A percentile compares a stretch with the other conserved stretches of the same genome.
Evolutionary conservation across 352 stramenopile species (phyloP).

Genomic region (Phytophthora kernoviae): DNA sequence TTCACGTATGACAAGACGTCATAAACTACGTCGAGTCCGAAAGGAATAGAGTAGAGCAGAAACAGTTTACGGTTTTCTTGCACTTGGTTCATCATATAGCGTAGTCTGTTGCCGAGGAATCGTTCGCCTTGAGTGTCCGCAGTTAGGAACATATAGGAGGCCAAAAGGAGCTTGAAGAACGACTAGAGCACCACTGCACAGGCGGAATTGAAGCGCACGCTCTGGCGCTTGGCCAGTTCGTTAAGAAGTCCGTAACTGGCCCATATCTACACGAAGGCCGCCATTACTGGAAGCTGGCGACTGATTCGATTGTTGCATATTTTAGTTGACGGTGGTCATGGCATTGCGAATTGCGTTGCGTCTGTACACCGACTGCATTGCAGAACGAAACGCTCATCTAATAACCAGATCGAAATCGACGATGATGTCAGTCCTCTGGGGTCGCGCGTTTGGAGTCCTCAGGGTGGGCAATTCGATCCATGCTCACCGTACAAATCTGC

Average conservation of each 20-base stretch:
- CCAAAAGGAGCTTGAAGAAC: slow-evolving; percentile 71
- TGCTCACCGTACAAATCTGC: too few relatives aligned
- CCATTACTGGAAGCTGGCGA: too few relatives aligned
- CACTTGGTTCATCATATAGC: slow-evolving; percentile 44
- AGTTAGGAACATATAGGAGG: slow-evolving; percentile 70
- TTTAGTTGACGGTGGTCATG: too few relatives aligned
- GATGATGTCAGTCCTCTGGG: too few relatives aligned
- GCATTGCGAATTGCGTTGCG: too few relatives aligned
- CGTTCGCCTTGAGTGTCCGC: slow-evolving; percentile 42
- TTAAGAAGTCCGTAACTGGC: slow-evolving; percentile 80
- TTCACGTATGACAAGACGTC: slow-evolving; percentile 88
- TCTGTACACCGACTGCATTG: too few relatives aligned
- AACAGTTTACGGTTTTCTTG: slow-evolving; percentile 50
- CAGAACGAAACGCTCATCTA: too few relatives aligned
- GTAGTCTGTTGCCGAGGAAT: slow-evolving; percentile 31
- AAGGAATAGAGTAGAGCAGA: slow-evolving; percentile 75
- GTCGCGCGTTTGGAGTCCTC: too few relatives aligned
- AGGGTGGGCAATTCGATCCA: too few relatives aligned
- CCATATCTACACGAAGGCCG: too few relatives aligned
- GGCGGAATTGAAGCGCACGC: slow-evolving; percentile 76
- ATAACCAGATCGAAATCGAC: too few relatives aligned
- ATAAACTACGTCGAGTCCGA: slow-evolving; percentile 80
- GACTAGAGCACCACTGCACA: slow-evolving; percentile 79
- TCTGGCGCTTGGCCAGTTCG: slow-evolving; percentile 71
- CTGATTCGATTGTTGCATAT: too few relatives aligned